A percentile compares a stretch with the other conserved stretches of the same genome.
phyloP scores from a whole-genome alignment of 208 protist genomes.

The Strigomonas oncopelti region DNA sequence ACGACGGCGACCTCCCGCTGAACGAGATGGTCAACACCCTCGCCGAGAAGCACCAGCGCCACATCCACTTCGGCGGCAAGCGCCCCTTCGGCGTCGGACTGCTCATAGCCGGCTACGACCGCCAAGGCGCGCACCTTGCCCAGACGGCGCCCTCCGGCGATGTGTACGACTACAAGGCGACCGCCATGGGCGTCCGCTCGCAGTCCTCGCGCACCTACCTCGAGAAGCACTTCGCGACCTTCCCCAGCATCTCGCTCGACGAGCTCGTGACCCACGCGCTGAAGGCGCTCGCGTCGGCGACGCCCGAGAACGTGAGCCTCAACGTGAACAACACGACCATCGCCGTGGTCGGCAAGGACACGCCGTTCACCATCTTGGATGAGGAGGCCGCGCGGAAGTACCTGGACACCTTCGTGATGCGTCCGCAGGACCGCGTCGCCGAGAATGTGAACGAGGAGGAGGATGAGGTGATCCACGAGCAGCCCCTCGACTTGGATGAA shows the following conservation, averaged over 20 bases:
- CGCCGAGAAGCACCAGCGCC: conserved; percentile 93
- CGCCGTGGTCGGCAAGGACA: conserved; percentile 88
- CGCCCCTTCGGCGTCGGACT: conserved; percentile 99
- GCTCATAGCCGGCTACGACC: conserved; percentile 95
- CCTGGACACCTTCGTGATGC: conserved; percentile 77
- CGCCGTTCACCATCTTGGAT: conserved; percentile 77
- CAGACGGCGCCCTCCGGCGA: conserved; percentile 97
- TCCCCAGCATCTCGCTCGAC: conserved; percentile 79
- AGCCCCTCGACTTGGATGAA: conserved; percentile 80
- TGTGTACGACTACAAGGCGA: conserved; percentile 97
- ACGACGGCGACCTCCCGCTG: conserved; percentile 69
- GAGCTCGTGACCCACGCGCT: conserved; percentile 93
- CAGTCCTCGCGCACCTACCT: conserved; percentile 98
- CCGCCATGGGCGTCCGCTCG: conserved; percentile 98
- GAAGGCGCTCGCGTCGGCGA: conserved; percentile 90
- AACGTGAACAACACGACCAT: conserved; percentile 91
- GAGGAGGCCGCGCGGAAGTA: conserved; percentile 83
- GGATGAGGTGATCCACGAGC: conserved; percentile 61
- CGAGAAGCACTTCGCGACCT: conserved; percentile 96
- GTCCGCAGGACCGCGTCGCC: conserved; percentile 69
- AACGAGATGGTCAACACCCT: conserved; percentile 77
- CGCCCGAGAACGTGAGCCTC: conserved; percentile 84
- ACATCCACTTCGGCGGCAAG: conserved; percentile 94
- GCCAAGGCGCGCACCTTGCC: conserved; percentile 93
- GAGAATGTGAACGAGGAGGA: conserved; percentile 48